Evolutionary conservation across 257 asterid genomes (phyloP).

Genomic region (Jaltomata sinuosa): DNA sequence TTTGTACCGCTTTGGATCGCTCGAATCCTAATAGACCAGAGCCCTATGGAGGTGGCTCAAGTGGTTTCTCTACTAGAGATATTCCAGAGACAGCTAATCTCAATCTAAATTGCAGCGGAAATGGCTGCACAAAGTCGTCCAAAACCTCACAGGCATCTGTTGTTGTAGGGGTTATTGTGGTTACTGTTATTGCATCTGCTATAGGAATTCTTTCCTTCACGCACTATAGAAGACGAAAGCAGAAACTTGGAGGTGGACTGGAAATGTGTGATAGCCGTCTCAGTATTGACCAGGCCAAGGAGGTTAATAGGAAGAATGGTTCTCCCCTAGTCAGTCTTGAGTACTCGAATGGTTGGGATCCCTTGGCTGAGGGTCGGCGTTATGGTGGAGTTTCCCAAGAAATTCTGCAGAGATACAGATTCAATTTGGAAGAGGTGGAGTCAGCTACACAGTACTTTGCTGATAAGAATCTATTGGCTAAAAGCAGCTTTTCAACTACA

Average conservation of each 20-base stretch:
- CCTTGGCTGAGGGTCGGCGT: conserved; percentile 69
- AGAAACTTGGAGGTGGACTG: conserved; percentile 32
- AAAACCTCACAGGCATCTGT: conserved; percentile 55
- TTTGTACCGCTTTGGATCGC: conserved; percentile 33
- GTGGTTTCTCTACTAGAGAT: conserved; percentile 38
- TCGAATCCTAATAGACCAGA: conserved; percentile 40
- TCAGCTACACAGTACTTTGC: conserved; percentile 81
- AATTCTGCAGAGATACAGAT: conserved; percentile 51
- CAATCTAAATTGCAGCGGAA: conserved; percentile 51
- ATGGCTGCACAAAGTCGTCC: conserved; percentile 38
- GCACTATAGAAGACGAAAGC: conserved; percentile 47
- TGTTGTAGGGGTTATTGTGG: conserved; percentile 45
- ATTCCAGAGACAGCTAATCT: conserved; percentile 84
- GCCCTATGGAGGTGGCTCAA: conserved; percentile 49
- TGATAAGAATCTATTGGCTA: conserved; percentile 66
- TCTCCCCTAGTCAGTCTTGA: conserved; percentile 90
- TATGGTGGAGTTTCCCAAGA: conserved; percentile 60
- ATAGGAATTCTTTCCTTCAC: conserved; percentile 33
- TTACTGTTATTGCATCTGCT: conserved; percentile 29
- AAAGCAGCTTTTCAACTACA: conserved; percentile 53
- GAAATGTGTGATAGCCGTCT: conserved; percentile 30
- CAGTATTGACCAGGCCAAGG: conserved; percentile 37
- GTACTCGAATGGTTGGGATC: conserved; percentile 92
- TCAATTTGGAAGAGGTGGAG: conserved; percentile 75
- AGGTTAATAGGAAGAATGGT: conserved; percentile 48